A percentile compares a stretch with the other conserved stretches of the same genome.
phyloP scores from a whole-genome alignment of 163 green algal genomes.

The Chlamydomonas reinhardtii region DNA sequence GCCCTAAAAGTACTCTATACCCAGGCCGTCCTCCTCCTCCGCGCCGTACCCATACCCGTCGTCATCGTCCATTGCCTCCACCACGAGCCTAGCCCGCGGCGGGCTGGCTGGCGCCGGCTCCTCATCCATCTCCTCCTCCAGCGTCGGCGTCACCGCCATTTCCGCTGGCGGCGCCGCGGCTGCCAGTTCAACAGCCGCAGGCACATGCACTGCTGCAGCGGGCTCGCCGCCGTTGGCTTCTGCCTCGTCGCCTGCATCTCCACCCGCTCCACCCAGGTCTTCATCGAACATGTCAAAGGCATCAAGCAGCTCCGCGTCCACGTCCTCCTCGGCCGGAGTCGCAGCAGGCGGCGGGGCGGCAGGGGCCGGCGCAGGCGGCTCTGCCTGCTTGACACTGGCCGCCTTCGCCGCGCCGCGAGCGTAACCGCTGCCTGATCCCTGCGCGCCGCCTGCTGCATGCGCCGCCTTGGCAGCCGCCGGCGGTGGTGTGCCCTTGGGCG shows the following conservation, averaged over 20 bases:
- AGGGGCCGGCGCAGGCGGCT: too few relatives aligned
- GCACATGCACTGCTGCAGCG: neutral
- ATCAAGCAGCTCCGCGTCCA: conserved; percentile 33
- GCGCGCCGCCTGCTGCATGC: too few relatives aligned
- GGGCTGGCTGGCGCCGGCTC: conserved; percentile 5
- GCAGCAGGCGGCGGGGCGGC: neutral
- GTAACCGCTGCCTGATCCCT: too few relatives aligned
- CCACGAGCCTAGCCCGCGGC: conserved; percentile 18
- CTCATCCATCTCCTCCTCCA: conserved; percentile 12
- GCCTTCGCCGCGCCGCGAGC: too few relatives aligned
- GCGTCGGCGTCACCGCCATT: neutral
- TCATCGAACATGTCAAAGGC: conserved; percentile 8
- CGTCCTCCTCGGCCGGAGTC: conserved; percentile 6
- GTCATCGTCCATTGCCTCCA: conserved; percentile 36
- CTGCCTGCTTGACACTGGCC: too few relatives aligned
- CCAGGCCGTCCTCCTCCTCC: conserved; percentile 29
- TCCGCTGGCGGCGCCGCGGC: neutral
- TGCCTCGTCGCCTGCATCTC: neutral
- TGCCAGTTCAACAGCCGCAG: neutral
- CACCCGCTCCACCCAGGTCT: neutral
- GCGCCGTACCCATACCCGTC: conserved; percentile 27
- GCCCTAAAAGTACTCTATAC: conserved; percentile 35
- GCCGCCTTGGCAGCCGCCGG: too few relatives aligned
- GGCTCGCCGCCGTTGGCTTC: neutral
- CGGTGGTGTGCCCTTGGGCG: too few relatives aligned